Base-by-base conservation (phyloP, 306 rosid species). In the Morella rubra region DNA sequence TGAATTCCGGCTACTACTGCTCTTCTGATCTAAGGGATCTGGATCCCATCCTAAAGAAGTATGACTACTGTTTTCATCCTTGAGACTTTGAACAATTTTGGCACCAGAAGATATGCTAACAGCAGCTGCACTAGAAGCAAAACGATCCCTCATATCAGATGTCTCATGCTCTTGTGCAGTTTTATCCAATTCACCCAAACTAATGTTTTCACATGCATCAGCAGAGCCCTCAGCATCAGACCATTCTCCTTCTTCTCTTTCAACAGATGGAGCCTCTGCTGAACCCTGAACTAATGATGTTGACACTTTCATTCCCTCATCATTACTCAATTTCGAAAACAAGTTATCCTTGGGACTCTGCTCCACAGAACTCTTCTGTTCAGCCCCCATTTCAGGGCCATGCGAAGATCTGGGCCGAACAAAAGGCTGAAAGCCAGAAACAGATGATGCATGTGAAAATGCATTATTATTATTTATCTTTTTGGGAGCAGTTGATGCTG, bases 241-340 rank as follows among this genome's bases (percentile, higher is more conserved):
- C 97, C 97, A 95, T 81, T 95, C 99, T 82, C 99, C 99, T 86
- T 95, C 99, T 85, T 95, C 99, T 89, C 96, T 90, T 73, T 95
- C 99, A 15, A 75, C 58, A 71, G 88, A 72, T 72, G 81, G 85
- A 66, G 81, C 85, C 53, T 85, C 81, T 65, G 81, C 72, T 7
- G 77, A 74, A 72, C 78, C 77, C 18, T 73, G 75, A 76, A 78
- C 82, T 27, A 64, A 75, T 52, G 86, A 69, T 70, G 81, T 78
- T 61, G 62, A 84, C 44, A 81, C 86, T 80, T 80, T 90, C 71
- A 68, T 62, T 60, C 77, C 89, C 73, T 82, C 88, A 44, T 83
- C 81, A 80, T 74, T 83, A 75, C 55, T 83, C 13, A 66, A 73
- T 71, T 79, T 90, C 15, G 87, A 74, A 50, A 84, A 51, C 55